Base-by-base conservation (phyloP, 805 yeast genomes). In the Saturnispora zaruensis region DNA sequence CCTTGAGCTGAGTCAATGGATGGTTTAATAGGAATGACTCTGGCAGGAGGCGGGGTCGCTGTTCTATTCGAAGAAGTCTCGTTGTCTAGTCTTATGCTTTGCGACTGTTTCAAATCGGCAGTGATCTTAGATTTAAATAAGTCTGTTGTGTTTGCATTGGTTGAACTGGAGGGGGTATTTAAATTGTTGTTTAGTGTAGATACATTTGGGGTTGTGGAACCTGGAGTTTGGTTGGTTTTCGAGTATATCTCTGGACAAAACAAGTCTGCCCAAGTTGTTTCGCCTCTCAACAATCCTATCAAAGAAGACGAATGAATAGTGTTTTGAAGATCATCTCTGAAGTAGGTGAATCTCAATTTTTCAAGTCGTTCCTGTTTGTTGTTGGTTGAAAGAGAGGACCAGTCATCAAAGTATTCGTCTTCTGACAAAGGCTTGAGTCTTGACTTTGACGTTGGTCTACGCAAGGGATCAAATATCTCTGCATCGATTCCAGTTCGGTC, bases 251-350 rank as follows among this genome's bases (percentile, higher is more conserved):
- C 59, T 1, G 73, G 68, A n/a, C 77, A 75, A 60, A 85, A 85
- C 37, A 85, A 66, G 53, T 83, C 86, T 5, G 73, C 75, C 61
- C 82, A 82, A 3, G 50, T 48, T 3, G 74, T 68, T 1, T 80
- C 78, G 3, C 60, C 65, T 58, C 79, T 82, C 33, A 84, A 61
- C 21, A 90, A 69, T 0, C 96, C 96, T 3, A 95, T 83, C 24
- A 90, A 82, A 5, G 87, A 82, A 2, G 96, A 88, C 0, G 96
- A 80, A 65, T 90, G 97, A 23, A 90, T 79, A 0, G 98, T 90
- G n/a, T 88, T 80, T 14, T 83, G 85, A 56, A 91, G 66, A 59
- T 88, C 95, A 55, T 89, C 96, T 56, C 98, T 75, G 66, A 93
- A 91, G 62, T 91, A 91, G 0, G 98, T 88, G 69, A 87, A 91